Evolutionary conservation across 2,329 filamentous ascomycete genomes (phyloP), one percentile per base, ranked within the genome.

Genomic region (Ophiostoma montium): DNA sequence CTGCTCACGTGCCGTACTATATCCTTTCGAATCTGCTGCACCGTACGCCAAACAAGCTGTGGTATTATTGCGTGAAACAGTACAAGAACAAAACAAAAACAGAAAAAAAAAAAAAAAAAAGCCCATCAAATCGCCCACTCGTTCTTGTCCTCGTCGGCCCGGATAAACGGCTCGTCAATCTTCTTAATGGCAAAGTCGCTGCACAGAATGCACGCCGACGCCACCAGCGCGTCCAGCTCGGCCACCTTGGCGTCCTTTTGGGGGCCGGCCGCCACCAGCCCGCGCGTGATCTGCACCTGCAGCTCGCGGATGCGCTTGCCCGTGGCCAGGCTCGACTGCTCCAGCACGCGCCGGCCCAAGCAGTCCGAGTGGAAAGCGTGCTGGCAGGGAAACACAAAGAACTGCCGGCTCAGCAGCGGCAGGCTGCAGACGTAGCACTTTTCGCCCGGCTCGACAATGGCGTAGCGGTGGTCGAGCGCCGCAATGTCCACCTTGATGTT

Each of bases 361-460:
- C 92, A 98, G 62, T 98, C 92, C 38, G 86, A 90, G 64, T 98
- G 92, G 61, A 98, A 98, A 3, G 89, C 86, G 65, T 98, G 92
- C 69, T 98, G 92, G 64, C 92, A 98, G 0, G 92, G 92, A 57
- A 98, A 98, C 16, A 98, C 92, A 58, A 96, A 98, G 66, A 98
- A 98, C 59, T 95, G 89, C 48, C 89, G 70, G 60, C 85, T 89
- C 15, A 98, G 72, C 48, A 98, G 68, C 10, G 92, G 92, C 50
- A 96, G 67, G 0, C 81, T 78, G 61, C 92, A 98, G 2, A 84
- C 78, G 67, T 90, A 94, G 65, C 92, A 98, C 61, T 86, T 82
- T 70, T 98, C 92, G 0, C 92, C 92, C 0, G 92, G 90, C 62
- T 95, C 89, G 7, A 98, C 92, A 54, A 98, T 94, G 1, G 90